Evolutionary conservation across 2,329 filamentous ascomycete species (phyloP), one percentile per base, ranked within the genome.

Genomic region (Neobulgaria alba): DNA sequence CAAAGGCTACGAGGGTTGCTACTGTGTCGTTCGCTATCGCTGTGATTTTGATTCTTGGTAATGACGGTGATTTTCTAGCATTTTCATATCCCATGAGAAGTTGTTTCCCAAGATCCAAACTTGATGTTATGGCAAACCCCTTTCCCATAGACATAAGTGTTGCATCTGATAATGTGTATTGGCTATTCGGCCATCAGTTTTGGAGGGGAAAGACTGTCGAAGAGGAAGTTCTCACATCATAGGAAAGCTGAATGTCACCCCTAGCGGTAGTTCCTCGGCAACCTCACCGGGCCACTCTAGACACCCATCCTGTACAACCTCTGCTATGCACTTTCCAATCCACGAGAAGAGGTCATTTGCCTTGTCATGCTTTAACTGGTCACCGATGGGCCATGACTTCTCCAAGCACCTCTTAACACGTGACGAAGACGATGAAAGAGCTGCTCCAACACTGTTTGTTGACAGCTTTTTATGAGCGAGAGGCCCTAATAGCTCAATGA

Each of bases 1-100:
- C 78, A 49, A 88, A 78, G 0, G 85, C 87, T 26, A 85, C 77
- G 17, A 90, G 69, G 0, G 85, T 90, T 4, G 85, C 82, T 29
- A 90, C 84, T 0, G 85, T 77, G 54, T 92, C 85, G 54, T 90
- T 92, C 29, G 84, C 77, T 47, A 92, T 89, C 36, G 85, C 85
- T 7, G 77, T 73, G 38, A 90, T 80, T 45, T 72, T 73, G 48
- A 92, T 73, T 10, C 68, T 71, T 1, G 85, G 85, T 16, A 88
- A 63, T 10, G 62, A 57, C 1, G 61, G 47, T 33, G 10, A 33
- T 4, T 53, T 49, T 26, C 66, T 64, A n/a, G 71, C 63, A 39
- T 60, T 59, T 23, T 66, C 64, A 33, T 84, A 85, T 0, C 79
- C 79, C 23, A 66, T 62, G 8, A 72, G 60, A 5, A 85, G 64